Base-by-base conservation (phyloP, 108 stramenopile species). In the Skeletonema grethae region DNA sequence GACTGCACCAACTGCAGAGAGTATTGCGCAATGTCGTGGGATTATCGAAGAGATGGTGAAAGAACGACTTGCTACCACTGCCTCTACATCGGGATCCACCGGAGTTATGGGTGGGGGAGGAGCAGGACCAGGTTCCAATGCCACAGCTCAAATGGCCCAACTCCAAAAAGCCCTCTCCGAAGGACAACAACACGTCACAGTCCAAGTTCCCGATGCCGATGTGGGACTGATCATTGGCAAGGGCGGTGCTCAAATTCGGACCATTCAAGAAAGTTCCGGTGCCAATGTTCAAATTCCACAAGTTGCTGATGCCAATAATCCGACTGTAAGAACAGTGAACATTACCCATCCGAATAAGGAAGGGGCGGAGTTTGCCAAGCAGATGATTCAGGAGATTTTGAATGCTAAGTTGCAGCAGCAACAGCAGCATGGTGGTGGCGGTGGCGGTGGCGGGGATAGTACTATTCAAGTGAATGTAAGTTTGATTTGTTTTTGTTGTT, bases 191-290 rank as follows among this genome's bases (percentile, higher is more conserved):
- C 82, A 87, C 39, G 89, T 93, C 57, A 87, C 75, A 31, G 82
- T 95, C 15, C 79, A 87, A 56, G 93, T 97, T 3, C 97, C 95
- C 56, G 90, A 95, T 73, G 86, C 81, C 18, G 91, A 93, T 65
- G 97, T 98, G 1, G 99, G 99, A 7, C 87, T 98, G 15, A 91
- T 99, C 68, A 99, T 99, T 79, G 99, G 99, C 16, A 97, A 95
- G 81, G 96, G 93, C 0, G 99, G 99, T 20, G 62, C 77, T 9
- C 97, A 94, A 53, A 98, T 99, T 73, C 88, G 90, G 35, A 78
- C 80, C 39, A 94, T 99, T 48, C 98, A 99, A 76, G 92, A 91
- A 30, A 85, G 85, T 36, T 94, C 91, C 24, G 94, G 95, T n/a
- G 88, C 95, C 3, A 83, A 87, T 71, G 84, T 99, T 29, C 98